These are phyloP conservation scores for Tinospora cordifolia DNA, from an alignment of 164 flowering plant species.

Conservation along the genomic window DNA sequence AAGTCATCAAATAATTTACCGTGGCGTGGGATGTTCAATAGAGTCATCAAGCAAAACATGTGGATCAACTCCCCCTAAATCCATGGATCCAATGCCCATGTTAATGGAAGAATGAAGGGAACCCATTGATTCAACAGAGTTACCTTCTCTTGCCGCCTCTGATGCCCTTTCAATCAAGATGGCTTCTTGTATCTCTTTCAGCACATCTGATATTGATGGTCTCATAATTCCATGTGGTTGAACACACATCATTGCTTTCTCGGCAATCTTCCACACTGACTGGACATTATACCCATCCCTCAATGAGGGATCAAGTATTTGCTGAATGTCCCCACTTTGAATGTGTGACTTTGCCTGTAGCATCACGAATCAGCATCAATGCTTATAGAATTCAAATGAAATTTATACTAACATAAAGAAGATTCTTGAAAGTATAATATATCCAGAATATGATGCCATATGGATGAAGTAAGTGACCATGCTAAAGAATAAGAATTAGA, in stretches of 20 bases:
- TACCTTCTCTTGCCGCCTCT: conserved; percentile 42
- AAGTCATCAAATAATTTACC: conserved; percentile 29
- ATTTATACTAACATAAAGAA: neutral
- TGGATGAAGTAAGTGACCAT: neutral
- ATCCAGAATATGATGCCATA: neutral
- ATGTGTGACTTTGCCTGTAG: conserved; percentile 82
- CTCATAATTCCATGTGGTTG: conserved; percentile 75
- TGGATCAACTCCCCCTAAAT: conserved; percentile 43
- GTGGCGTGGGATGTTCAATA: conserved; percentile 44
- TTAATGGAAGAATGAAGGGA: conserved; percentile 62
- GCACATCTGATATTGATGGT: conserved; percentile 92
- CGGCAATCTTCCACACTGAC: conserved; percentile 97
- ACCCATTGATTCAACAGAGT: conserved; percentile 50
- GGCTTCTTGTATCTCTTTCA: conserved; percentile 97
- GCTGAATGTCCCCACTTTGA: conserved; percentile 84
- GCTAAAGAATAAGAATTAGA: conserved; percentile 1
- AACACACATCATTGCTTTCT: conserved; percentile 90
- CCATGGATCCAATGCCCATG: conserved; percentile 35
- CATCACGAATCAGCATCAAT: neutral
- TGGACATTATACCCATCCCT: conserved; percentile 60
- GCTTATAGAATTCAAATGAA: neutral
- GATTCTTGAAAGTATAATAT: neutral
- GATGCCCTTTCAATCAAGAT: conserved; percentile 59
- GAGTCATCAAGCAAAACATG: conserved; percentile 57
- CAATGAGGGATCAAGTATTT: conserved; percentile 74